Conservation (phyloP, 306 rosid species). For the Pueraria montana region DNA sequence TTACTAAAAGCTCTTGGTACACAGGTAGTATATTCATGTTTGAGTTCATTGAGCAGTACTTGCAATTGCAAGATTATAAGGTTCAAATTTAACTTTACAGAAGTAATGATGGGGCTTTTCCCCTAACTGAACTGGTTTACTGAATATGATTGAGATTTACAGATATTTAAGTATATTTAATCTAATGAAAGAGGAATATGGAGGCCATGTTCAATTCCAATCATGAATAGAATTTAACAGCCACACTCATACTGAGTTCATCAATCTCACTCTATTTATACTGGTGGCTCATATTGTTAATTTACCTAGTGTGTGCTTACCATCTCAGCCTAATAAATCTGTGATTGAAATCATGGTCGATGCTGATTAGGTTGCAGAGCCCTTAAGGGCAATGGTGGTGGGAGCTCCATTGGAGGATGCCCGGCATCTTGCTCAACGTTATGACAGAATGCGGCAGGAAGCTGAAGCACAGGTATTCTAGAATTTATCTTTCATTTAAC, state of each 20-base stretch:
- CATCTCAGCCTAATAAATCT: conserved; percentile 33
- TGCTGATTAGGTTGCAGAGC: conserved; percentile 85
- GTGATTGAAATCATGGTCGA: conserved; percentile 44
- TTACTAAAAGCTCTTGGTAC: conserved; percentile 93
- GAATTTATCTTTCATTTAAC: conserved; percentile 42
- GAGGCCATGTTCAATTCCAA: not conserved
- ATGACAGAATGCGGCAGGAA: conserved; percentile 92
- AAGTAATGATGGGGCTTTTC: conserved; percentile 10
- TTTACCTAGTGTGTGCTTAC: conserved; percentile 13
- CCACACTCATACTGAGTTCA: conserved; percentile 6
- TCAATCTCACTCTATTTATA: conserved; percentile 20
- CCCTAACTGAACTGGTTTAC: conserved; percentile 10
- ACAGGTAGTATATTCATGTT: conserved; percentile 60
- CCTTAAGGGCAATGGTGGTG: conserved; percentile 92
- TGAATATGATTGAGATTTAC: conserved; percentile 35
- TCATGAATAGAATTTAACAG: conserved; percentile 4
- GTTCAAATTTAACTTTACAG: conserved; percentile 31
- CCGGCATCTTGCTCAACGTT: conserved; percentile 94
- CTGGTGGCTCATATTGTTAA: conserved; percentile 39
- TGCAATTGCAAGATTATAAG: conserved; percentile 33
- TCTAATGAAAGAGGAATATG: conserved; percentile 35
- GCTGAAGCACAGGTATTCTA: conserved; percentile 89
- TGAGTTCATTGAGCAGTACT: conserved; percentile 24
- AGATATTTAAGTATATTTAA: conserved; percentile 15
- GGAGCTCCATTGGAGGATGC: conserved; percentile 97